phyloP scores from a whole-genome alignment of 2,329 filamentous ascomycete genomes.

The Alternaria longipes region DNA sequence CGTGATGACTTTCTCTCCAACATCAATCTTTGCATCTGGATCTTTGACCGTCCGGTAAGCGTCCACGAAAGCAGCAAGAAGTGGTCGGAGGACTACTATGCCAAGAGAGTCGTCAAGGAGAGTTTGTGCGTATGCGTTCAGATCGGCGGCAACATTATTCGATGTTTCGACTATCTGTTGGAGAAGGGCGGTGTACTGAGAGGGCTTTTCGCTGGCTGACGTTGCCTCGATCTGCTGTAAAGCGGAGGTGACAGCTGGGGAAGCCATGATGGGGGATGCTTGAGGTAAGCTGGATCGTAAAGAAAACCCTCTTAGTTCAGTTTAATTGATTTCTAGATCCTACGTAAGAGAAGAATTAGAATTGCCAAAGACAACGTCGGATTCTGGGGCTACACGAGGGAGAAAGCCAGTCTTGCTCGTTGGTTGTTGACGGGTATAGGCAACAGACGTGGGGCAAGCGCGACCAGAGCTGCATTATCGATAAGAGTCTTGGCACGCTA shows the following conservation, averaged over 20 bases:
- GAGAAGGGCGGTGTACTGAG: conserved; percentile 67
- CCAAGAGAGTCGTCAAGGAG: conserved; percentile 75
- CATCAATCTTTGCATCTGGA: conserved; percentile 74
- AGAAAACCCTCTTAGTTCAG: not conserved
- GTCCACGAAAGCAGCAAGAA: conserved; percentile 73
- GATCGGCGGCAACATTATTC: conserved; percentile 64
- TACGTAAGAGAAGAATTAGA: too few relatives aligned
- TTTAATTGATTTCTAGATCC: not conserved
- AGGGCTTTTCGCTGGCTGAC: conserved; percentile 60
- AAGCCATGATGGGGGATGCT: conserved; percentile 55
- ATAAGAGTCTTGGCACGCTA: conserved; percentile 33
- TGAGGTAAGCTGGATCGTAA: not conserved
- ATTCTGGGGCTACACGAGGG: not conserved
- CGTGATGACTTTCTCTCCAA: conserved; percentile 76
- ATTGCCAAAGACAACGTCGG: not conserved
- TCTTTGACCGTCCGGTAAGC: conserved; percentile 69
- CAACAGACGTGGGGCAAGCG: conserved; percentile 21
- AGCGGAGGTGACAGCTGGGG: conserved; percentile 58
- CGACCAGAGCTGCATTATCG: conserved; percentile 23
- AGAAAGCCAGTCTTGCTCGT: not conserved
- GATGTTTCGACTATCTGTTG: conserved; percentile 62
- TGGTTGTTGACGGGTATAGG: conserved; percentile 12
- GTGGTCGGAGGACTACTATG: conserved; percentile 76
- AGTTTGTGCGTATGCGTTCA: conserved; percentile 72
- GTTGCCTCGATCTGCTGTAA: conserved; percentile 61